Evolutionary conservation across 257 asterid genomes (phyloP).

Genomic region (Lycium ferocissimum): DNA sequence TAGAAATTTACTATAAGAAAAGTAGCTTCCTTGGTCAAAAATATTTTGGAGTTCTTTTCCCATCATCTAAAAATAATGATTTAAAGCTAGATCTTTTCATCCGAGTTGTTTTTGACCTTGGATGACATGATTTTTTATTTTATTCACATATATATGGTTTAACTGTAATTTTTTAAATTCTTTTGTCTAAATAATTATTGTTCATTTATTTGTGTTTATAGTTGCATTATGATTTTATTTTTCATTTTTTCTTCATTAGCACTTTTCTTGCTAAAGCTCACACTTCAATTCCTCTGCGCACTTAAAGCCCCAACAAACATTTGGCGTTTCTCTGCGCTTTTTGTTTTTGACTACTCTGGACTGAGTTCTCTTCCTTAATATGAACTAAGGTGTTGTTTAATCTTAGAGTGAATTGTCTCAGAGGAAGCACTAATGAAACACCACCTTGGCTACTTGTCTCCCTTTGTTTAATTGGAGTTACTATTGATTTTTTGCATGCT

Average conservation of each 20-base stretch:
- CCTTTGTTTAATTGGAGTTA: neutral
- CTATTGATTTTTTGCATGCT: neutral
- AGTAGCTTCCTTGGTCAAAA: neutral
- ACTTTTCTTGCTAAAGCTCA: neutral
- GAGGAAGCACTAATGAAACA: neutral
- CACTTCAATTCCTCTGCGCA: neutral
- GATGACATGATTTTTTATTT: neutral
- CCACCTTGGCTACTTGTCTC: constrained; percentile 19
- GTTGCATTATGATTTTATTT: neutral
- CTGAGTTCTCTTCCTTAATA: neutral
- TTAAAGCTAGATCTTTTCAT: neutral
- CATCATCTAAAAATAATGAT: neutral
- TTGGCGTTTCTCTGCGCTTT: neutral
- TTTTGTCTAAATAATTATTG: neutral
- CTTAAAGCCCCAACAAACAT: neutral
- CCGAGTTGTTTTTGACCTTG: constrained; percentile 18
- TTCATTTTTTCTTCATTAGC: neutral
- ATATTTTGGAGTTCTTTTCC: neutral
- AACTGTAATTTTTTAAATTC: neutral
- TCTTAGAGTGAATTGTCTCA: neutral
- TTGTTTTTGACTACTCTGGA: neutral
- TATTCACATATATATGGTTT: no score
- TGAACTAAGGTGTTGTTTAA: constrained; percentile 5
- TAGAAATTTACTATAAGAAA: neutral
- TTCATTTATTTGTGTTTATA: neutral